Conservation (phyloP, 257 asterid genomes). For the Scutellaria baicalensis region DNA sequence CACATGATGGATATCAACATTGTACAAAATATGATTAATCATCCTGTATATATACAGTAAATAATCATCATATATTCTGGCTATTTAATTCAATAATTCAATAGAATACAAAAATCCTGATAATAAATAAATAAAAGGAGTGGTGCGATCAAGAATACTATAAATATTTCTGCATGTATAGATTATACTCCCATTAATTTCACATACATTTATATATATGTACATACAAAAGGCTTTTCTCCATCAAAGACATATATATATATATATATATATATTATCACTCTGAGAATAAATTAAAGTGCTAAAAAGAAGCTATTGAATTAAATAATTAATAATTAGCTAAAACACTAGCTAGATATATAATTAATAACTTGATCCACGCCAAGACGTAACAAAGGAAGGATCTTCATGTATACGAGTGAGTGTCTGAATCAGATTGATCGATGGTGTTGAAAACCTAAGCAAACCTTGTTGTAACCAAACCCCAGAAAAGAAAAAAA, state of each 20-base stretch:
- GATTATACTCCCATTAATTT: not conserved
- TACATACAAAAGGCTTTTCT: not conserved
- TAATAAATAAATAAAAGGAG: not conserved
- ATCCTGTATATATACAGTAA: conserved; percentile 2
- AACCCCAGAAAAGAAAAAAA: not conserved
- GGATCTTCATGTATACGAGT: too few species aligned
- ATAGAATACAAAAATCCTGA: not conserved
- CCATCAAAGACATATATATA: not conserved
- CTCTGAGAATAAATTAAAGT: too few species aligned
- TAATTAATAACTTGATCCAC: not conserved
- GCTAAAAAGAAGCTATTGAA: not conserved
- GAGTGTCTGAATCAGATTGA: too few species aligned
- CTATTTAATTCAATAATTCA: not conserved
- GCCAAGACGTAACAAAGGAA: too few species aligned
- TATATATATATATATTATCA: too few species aligned
- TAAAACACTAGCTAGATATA: not conserved
- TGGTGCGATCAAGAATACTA: too few species aligned
- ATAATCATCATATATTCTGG: not conserved
- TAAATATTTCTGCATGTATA: not conserved
- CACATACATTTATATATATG: not conserved
- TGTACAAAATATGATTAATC: conserved; percentile 14
- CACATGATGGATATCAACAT: conserved; percentile 8
- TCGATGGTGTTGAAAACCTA: too few species aligned
- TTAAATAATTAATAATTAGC: not conserved
- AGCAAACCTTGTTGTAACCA: too few species aligned